These are phyloP conservation scores for Alternaria sp. DNA, from an alignment of 2,329 filamentous ascomycete species.

Conservation along the genomic window DNA sequence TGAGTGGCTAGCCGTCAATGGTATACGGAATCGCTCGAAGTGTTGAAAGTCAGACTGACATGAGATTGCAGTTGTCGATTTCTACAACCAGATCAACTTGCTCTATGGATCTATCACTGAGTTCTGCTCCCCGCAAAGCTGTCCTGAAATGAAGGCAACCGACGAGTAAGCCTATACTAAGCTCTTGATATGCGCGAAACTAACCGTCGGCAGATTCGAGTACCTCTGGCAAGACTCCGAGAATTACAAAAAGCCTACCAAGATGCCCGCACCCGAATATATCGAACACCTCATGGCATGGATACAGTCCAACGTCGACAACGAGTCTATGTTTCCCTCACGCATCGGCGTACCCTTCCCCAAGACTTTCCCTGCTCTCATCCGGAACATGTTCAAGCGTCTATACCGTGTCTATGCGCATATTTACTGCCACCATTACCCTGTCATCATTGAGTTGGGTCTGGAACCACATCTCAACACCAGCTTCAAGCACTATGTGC, in stretches of 20 bases:
- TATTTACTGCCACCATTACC: conserved; percentile 98
- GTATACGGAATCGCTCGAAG: conserved; percentile 59
- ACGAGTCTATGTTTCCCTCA: conserved; percentile 93
- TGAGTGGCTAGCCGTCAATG: conserved; percentile 98
- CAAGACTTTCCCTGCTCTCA: conserved; percentile 86
- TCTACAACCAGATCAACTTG: conserved; percentile 99
- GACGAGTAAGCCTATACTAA: conserved; percentile 72
- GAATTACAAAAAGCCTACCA: conserved; percentile 93
- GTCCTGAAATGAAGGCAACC: conserved; percentile 99
- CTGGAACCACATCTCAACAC: conserved; percentile 98
- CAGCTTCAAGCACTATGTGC: conserved; percentile 99
- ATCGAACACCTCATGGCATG: conserved; percentile 98
- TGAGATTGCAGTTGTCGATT: conserved; percentile 85
- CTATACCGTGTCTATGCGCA: conserved; percentile 98
- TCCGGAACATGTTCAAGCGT: conserved; percentile 99
- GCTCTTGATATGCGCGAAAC: not conserved
- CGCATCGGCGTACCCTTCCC: conserved; percentile 95
- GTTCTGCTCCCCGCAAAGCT: conserved; percentile 96
- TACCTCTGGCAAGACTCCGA: conserved; percentile 98
- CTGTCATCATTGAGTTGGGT: conserved; percentile 91
- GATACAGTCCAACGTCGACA: conserved; percentile 95
- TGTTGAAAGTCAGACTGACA: conserved; percentile 18
- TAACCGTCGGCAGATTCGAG: conserved; percentile 73
- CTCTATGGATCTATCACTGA: conserved; percentile 99
- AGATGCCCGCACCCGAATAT: conserved; percentile 96